Conservation (phyloP, 202 grass and related monocot genomes). For the Cymbopogon flexuosus region DNA sequence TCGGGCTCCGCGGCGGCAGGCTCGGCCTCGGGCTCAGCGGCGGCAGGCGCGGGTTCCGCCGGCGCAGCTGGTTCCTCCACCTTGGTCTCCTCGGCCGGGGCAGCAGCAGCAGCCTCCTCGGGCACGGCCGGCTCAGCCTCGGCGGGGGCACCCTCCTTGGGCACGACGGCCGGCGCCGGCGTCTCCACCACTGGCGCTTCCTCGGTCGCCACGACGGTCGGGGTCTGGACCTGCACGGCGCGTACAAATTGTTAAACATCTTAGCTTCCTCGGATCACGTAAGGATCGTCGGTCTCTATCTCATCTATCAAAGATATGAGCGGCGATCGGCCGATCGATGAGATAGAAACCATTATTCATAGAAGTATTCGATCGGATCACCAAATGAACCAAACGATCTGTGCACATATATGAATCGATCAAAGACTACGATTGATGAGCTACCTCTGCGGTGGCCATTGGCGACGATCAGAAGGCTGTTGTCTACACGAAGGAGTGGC, state of each 20-base stretch:
- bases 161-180: neutral
- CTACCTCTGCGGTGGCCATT: constrained; percentile 44
- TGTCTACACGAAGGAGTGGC: neutral
- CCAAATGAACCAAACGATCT: neutral
- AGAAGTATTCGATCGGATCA: neutral
- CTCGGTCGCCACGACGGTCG: constrained; percentile 34
- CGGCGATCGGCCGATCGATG: neutral
- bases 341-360: neutral
- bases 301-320: neutral
- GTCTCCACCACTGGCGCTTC: constrained; percentile 35
- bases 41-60: neutral
- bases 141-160: neutral
- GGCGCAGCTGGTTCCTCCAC: neutral
- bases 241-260: neutral
- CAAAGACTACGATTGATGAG: neutral
- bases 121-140: neutral
- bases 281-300: neutral
- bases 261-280: neutral
- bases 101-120: neutral
- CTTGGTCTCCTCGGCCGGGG: neutral
- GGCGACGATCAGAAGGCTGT: neutral
- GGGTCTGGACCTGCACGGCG: constrained; percentile 38
- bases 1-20: neutral
- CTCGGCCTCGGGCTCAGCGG: neutral
- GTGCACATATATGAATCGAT: neutral